Evolutionary conservation across 2,329 filamentous ascomycete genomes (phyloP), one percentile per base, ranked within the genome.

Genomic region (Ophiostoma piceae): DNA sequence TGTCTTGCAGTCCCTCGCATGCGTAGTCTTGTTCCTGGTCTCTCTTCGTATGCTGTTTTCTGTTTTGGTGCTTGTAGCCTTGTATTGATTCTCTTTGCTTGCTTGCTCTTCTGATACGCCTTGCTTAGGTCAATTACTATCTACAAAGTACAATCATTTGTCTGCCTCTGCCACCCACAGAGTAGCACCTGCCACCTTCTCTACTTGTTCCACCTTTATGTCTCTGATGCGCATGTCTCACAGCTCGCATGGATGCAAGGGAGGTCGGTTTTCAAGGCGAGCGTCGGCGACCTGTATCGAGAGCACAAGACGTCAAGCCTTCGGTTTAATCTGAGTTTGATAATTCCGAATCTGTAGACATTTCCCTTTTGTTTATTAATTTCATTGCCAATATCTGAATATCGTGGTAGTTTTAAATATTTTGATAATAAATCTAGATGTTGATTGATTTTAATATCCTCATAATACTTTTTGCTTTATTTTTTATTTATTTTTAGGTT

Each of bases 181-280:
- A 29, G 26, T 29, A 29, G 26, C 8, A 35, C 35, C 35, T 35
- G 32, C 32, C 51, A 22, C 54, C 12, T 12, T 43, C 12, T 67
- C 39, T 65, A 35, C 26, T 57, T 26, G 22, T 39, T 51, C 65
- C 7, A 22, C 47, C 54, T 32, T 62, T n/a, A 35, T 41, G 5
- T 65, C 60, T 51, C 39, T 62, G 62, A 29, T 67, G n/a, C 14
- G 29, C 32, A 54, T 41, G 47, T 60, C 66, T 60, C 43, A 66
- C 60, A 64, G 68, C 66, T 68, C 67, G 39, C 67, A 68, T 68
- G 69, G 69, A 68, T 66, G 66, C 67, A 70, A 66, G 66, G 66
- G 60, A 39, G n/a, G 47, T 35, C 29, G 68, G 60, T 19, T 62
- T 65, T 35, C 12, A 39, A 57, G 51, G 51, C 51, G 11, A 57